These are phyloP conservation scores for Lecanicillium sp. DNA, from an alignment of 2,329 filamentous ascomycete species.

Conservation along the genomic window DNA sequence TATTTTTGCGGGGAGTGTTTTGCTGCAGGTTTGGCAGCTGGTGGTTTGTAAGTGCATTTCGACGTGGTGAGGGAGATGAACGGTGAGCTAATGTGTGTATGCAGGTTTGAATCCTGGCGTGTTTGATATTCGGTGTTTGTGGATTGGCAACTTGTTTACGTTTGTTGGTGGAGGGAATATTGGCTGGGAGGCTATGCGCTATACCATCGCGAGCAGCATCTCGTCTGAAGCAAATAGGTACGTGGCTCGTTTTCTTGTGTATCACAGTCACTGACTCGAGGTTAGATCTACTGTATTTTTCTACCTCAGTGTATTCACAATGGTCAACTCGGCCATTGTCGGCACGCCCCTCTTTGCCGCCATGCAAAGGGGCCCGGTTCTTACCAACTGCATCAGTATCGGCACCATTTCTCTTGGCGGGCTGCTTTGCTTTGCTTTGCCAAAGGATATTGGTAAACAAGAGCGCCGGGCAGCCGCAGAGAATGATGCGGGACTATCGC, in stretches of 20 bases:
- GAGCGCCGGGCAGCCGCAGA: too few species aligned
- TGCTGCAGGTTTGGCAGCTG: not conserved
- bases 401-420: not conserved
- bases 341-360: constrained; percentile 3
- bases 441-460: not conserved
- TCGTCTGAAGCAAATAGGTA: constrained; percentile 3
- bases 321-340: not conserved
- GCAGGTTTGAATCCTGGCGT: not conserved
- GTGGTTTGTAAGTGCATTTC: not conserved
- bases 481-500: too few species aligned
- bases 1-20: not conserved
- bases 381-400: not conserved
- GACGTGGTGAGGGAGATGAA: too few species aligned
- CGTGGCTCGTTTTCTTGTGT: not conserved
- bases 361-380: constrained; percentile 3
- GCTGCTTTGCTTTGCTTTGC: constrained; percentile 1
- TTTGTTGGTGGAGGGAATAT: constrained; percentile 3
- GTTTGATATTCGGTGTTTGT: constrained; percentile 3
- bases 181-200: constrained; percentile 2
- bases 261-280: not conserved
- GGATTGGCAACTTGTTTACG: not conserved
- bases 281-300: constrained; percentile 3
- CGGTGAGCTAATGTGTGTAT: too few species aligned
- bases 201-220: constrained; percentile 2
- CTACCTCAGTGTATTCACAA: not conserved